These are phyloP conservation scores for Flaveria sonorensis DNA, from an alignment of 129 eudicot species.

Conservation along the genomic window DNA sequence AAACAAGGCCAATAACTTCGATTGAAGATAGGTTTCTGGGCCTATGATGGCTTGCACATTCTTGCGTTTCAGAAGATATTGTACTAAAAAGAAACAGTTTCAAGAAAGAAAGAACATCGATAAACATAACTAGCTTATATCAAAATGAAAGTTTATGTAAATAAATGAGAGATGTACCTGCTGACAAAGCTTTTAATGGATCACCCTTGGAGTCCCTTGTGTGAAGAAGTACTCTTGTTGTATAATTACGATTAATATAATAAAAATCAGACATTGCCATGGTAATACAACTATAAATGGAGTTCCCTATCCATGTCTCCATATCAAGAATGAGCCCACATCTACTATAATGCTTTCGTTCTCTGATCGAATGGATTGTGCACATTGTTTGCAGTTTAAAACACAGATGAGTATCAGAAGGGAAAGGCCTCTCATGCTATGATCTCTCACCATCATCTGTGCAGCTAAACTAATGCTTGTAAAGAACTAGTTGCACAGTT, in stretches of 20 bases:
- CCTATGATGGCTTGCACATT: conserved; percentile 40
- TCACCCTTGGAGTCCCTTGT: too few species aligned
- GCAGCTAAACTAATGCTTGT: too few species aligned
- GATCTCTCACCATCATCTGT: too few species aligned
- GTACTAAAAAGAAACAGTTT: too few species aligned
- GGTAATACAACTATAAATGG: conserved; percentile 19
- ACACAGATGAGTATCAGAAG: too few species aligned
- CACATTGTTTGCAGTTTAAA: too few species aligned
- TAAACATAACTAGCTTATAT: too few species aligned
- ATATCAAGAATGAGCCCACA: conserved; percentile 29
- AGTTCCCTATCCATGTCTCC: conserved; percentile 31
- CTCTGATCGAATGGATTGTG: too few species aligned
- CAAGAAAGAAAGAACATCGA: too few species aligned
- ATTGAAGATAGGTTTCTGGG: conserved; percentile 23
- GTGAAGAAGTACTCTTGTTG: conserved; percentile 19
- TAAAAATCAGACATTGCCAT: conserved; percentile 34
- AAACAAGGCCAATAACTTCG: conserved; percentile 23
- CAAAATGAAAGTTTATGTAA: too few species aligned
- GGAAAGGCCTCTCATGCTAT: too few species aligned
- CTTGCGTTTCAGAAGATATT: neutral
- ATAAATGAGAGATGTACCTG: conserved; percentile 1
- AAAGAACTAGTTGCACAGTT: too few species aligned
- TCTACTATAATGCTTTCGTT: neutral
- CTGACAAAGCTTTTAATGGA: conserved; percentile 26
- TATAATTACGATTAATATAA: conserved; percentile 8